Percentiles rank a stretch among this genome's conserved stretches.
These are phyloP conservation scores for Trichophyton schoenleinii DNA, from an alignment of 2,329 filamentous ascomycete species.

Conservation along the genomic window DNA sequence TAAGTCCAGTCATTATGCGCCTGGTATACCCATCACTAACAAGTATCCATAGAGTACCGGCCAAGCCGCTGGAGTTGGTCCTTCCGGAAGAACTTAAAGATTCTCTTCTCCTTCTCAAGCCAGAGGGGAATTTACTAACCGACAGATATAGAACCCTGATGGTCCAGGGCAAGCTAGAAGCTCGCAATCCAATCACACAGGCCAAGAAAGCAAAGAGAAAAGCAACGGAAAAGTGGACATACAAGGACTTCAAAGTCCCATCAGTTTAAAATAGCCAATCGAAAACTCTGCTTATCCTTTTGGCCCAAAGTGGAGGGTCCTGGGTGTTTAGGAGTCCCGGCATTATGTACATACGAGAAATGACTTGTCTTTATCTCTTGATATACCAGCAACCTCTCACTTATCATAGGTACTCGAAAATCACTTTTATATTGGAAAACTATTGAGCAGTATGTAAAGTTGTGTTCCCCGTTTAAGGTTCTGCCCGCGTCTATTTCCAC, in stretches of 20 bases:
- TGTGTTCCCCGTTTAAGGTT: background rate
- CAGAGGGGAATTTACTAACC: slow-evolving; percentile 88
- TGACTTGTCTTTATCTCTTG: background rate
- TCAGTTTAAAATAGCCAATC: background rate
- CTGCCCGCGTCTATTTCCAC: background rate
- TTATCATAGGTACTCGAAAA: no score
- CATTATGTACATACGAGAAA: background rate
- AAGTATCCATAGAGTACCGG: slow-evolving; percentile 38
- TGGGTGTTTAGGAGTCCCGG: background rate
- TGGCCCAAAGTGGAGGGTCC: background rate
- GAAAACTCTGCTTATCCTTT: background rate
- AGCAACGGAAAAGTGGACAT: slow-evolving; percentile 88
- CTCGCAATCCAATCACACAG: slow-evolving; percentile 64
- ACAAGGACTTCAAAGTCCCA: slow-evolving; percentile 74
- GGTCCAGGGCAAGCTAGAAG: slow-evolving; percentile 79
- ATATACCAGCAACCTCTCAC: no score
- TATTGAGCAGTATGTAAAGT: no score
- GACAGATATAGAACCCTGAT: slow-evolving; percentile 85
- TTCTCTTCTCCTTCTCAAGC: slow-evolving; percentile 68
- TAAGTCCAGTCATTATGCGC: slow-evolving; percentile 21
- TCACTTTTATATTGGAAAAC: no score
- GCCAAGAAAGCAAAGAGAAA: slow-evolving; percentile 70
- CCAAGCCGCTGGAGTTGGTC: slow-evolving; percentile 68
- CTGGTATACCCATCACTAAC: background rate
- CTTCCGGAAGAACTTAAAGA: slow-evolving; percentile 74